These are phyloP conservation scores for Sporothrix phasma DNA, from an alignment of 2,329 filamentous ascomycete species.

Conservation along the genomic window DNA sequence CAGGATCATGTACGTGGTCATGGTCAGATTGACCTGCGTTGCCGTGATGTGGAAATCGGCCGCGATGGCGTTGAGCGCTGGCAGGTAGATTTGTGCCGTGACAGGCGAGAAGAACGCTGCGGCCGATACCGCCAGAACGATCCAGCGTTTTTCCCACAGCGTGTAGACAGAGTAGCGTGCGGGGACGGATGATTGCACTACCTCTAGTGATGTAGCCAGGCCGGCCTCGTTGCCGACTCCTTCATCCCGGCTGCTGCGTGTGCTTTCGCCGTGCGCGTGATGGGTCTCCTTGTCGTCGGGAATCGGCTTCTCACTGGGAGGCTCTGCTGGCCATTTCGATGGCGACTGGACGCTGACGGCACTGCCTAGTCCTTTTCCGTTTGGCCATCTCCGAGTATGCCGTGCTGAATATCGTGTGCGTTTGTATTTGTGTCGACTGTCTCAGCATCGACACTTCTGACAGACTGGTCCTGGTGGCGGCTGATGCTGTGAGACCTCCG, in stretches of 20 bases:
- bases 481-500: too few species aligned
- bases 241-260: background rate
- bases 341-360: background rate
- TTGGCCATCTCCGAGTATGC: background rate
- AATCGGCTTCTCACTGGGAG: background rate
- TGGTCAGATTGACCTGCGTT: constrained; percentile 37
- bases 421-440: background rate
- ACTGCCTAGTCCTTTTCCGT: background rate
- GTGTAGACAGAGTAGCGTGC: constrained; percentile 29
- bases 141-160: constrained; percentile 30
- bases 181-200: constrained; percentile 9
- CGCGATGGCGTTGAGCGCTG: constrained; percentile 40
- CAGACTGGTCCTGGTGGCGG: too few species aligned
- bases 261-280: background rate
- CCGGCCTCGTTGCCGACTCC: background rate
- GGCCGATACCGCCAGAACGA: constrained; percentile 30
- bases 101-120: constrained; percentile 36
- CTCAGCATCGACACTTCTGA: background rate
- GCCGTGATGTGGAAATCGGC: constrained; percentile 30
- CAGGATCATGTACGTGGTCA: constrained; percentile 49
- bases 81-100: constrained; percentile 44
- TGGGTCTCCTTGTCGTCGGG: background rate
- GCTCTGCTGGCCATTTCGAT: background rate
- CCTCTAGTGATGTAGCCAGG: background rate
- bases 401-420: background rate